Conservation (phyloP, 345 rosid genomes). For the Zanthoxylum bungeanum region DNA sequence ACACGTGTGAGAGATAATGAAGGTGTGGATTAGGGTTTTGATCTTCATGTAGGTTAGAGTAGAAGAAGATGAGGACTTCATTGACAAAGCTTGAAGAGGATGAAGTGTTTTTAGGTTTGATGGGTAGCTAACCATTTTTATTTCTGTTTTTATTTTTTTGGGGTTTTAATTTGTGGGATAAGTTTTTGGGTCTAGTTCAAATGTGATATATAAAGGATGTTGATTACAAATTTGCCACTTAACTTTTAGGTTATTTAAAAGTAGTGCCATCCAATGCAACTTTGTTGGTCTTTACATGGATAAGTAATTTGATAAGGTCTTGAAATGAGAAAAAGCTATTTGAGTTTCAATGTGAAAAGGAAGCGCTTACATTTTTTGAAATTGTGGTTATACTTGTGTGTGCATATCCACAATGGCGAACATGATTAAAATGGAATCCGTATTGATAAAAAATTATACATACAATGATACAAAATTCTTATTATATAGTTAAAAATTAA, state of each 20-base stretch:
- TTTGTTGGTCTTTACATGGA: conserved; percentile 23
- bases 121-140: conserved; percentile 24
- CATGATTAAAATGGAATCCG: too few species aligned
- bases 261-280: conserved; percentile 27
- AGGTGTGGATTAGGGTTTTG: conserved; percentile 58
- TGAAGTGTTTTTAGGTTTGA: conserved; percentile 20
- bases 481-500: too few species aligned
- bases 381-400: not conserved
- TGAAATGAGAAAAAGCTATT: not conserved
- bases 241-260: conserved; percentile 35
- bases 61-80: conserved; percentile 40
- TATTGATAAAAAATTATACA: too few species aligned
- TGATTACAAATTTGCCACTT: conserved; percentile 35
- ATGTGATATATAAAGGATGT: conserved; percentile 29
- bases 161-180: not conserved
- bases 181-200: conserved; percentile 4
- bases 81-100: conserved; percentile 28
- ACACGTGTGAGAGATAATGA: conserved; percentile 51
- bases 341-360: conserved; percentile 11
- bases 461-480: too few species aligned
- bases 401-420: too few species aligned
- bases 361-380: conserved; percentile 35
- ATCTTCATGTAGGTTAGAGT: conserved; percentile 46
- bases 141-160: not conserved
- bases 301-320: conserved; percentile 24